Conservation (phyloP, 108 stramenopile species). For the Nitzschia sp. region DNA sequence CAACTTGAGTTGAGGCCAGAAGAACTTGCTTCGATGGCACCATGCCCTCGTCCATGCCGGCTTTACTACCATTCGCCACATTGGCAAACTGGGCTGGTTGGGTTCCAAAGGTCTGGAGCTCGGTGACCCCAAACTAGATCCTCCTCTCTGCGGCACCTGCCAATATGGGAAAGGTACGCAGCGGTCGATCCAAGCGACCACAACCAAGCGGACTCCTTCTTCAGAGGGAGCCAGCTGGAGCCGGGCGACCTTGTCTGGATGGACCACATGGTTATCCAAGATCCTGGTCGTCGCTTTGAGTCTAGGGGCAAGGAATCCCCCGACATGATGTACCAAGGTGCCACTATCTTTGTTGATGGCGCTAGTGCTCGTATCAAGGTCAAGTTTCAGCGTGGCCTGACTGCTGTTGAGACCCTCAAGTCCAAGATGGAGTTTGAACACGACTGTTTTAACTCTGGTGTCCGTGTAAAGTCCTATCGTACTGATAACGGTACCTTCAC, state of each 20-base stretch:
- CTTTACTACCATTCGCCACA: neutral
- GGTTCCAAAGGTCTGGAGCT: neutral
- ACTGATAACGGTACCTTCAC: slow-evolving; percentile 46
- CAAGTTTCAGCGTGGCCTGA: slow-evolving; percentile 27
- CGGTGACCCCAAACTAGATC: neutral
- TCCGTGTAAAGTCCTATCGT: slow-evolving; percentile 23
- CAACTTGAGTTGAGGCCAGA: slow-evolving; percentile 46
- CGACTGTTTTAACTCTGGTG: slow-evolving; percentile 11
- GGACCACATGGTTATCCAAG: slow-evolving; percentile 43
- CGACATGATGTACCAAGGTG: slow-evolving; percentile 15
- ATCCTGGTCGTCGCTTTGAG: slow-evolving; percentile 33
- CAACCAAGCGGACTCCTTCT: neutral
- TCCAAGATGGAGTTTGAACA: slow-evolving; percentile 41
- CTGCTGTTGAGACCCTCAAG: slow-evolving; percentile 39
- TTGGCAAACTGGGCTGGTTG: neutral
- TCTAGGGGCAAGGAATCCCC: slow-evolving; percentile 32
- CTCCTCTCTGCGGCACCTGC: slow-evolving; percentile 29
- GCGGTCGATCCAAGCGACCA: neutral
- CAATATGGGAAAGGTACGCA: slow-evolving; percentile 23
- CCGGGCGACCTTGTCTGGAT: slow-evolving; percentile 44
- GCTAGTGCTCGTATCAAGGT: slow-evolving; percentile 27
- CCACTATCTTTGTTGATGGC: slow-evolving; percentile 51
- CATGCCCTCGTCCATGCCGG: slow-evolving; percentile 30
- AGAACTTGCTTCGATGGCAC: slow-evolving; percentile 42
- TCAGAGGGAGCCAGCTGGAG: neutral